A percentile compares a stretch with the other conserved stretches of the same genome.
Conservation (phyloP, 1,139 yeast genomes). For the Nakaseomyces sp. region DNA sequence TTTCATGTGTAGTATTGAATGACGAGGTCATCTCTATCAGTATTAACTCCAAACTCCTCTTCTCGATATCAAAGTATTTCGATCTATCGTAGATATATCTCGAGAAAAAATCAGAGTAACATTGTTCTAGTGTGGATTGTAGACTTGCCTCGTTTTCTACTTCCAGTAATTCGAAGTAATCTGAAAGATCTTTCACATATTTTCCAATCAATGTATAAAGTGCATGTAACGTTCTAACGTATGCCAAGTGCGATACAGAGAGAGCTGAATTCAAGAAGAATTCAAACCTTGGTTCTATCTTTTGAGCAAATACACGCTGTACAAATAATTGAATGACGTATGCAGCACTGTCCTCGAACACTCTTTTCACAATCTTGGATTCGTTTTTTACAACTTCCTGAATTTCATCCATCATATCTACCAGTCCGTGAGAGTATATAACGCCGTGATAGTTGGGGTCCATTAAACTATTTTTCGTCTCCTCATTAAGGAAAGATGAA, state of each 20-base stretch:
- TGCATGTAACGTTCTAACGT: slow-evolving; percentile 65
- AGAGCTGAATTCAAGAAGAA: slow-evolving; percentile 56
- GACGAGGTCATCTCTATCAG: slow-evolving; percentile 42
- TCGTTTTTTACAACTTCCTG: slow-evolving; percentile 51
- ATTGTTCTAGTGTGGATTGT: slow-evolving; percentile 53
- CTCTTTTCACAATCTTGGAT: slow-evolving; percentile 62
- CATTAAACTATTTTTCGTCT: slow-evolving; percentile 40
- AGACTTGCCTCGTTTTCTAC: slow-evolving; percentile 42
- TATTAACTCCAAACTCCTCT: slow-evolving; percentile 57
- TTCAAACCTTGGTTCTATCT: slow-evolving; percentile 60
- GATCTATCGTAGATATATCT: slow-evolving; percentile 57
- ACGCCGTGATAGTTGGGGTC: slow-evolving; percentile 38
- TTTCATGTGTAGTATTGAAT: slow-evolving; percentile 46
- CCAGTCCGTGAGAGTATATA: slow-evolving; percentile 35
- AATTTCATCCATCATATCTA: slow-evolving; percentile 37
- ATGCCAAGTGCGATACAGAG: slow-evolving; percentile 60
- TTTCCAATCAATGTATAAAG: slow-evolving; percentile 54
- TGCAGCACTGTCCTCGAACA: slow-evolving; percentile 58
- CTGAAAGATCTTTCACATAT: slow-evolving; percentile 59
- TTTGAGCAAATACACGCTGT: slow-evolving; percentile 71
- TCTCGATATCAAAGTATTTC: slow-evolving; percentile 64
- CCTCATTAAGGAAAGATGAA: slow-evolving; percentile 29
- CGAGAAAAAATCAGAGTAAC: slow-evolving; percentile 61
- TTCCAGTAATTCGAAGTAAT: slow-evolving; percentile 39
- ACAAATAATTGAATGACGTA: slow-evolving; percentile 63